A percentile compares a stretch with the other conserved stretches of the same genome.
These are phyloP conservation scores for Rhizodiscina lignyota DNA, from an alignment of 495 filamentous ascomycete genomes.

Conservation along the genomic window DNA sequence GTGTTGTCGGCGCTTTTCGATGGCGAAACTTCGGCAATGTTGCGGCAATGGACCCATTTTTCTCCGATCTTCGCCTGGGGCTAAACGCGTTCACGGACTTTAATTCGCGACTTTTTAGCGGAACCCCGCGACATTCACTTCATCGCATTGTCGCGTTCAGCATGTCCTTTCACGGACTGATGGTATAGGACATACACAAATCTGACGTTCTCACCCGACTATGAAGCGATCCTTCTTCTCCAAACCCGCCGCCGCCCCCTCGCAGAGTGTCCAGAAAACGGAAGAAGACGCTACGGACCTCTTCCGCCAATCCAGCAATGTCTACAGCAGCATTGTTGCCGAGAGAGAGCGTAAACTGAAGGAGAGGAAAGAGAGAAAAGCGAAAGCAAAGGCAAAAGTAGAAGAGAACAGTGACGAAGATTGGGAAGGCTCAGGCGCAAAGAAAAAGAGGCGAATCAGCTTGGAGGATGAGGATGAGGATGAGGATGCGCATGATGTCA, in stretches of 20 bases:
- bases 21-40: background rate
- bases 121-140: background rate
- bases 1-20: background rate
- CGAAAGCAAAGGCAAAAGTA: slow-evolving; percentile 3
- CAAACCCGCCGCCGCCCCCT: slow-evolving; percentile 7
- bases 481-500: background rate
- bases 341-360: slow-evolving; percentile 2
- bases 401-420: slow-evolving; percentile 2
- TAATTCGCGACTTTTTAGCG: background rate
- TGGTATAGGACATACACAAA: background rate
- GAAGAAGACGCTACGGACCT: slow-evolving; percentile 5
- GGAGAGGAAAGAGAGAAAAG: slow-evolving; percentile 1
- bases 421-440: background rate
- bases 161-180: background rate
- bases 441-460: background rate
- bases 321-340: slow-evolving; percentile 4
- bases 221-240: slow-evolving; percentile 13
- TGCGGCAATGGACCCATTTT: no score
- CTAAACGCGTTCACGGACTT: background rate
- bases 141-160: background rate
- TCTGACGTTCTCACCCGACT: background rate
- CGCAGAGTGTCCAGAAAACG: slow-evolving; percentile 2
- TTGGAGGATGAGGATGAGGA: background rate
- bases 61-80: no score
- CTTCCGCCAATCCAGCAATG: slow-evolving; percentile 9